Evolutionary conservation across 805 yeast species (phyloP), one percentile per base, ranked within the genome.

Genomic region (Wickerhamiella qilinensis): DNA sequence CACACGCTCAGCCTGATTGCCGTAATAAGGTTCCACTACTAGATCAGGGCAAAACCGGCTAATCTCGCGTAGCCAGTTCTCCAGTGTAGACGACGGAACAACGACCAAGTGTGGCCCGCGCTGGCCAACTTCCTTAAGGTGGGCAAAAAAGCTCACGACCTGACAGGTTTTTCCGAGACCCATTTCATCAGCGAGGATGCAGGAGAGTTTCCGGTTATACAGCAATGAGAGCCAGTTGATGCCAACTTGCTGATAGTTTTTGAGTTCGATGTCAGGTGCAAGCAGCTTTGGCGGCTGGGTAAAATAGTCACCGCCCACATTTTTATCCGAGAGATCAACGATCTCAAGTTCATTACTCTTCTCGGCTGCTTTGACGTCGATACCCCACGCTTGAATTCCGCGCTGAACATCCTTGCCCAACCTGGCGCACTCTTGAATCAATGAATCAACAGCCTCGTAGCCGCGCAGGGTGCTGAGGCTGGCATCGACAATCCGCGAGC

Each of bases 121-220:
- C 35, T 64, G 63, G n/a, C 65, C 68, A n/a, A 57, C 54, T 48
- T 81, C 77, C 53, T 83, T 83, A 51, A 91, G 66, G 52, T 79
- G 76, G 1, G 97, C 85, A 53, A 91, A 62, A 54, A 91, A 91
- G 6, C 96, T 70, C 59, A 91, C 88, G 24, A 91, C 94, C 60
- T 91, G 97, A 55, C 94, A 80, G 0, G 98, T 91, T 55, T 91
- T 91, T 43, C 99, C 99, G 36, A 91, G 65, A 4, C 67, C 99
- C 99, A 91, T 91, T 56, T 91, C 99, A 61, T 91, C 99, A 0
- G 98, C 99, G 36, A 91, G 64, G 40, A 91, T 91, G 60, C 98
- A 86, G 5, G 95, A 84, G 40, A 91, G 65, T 15, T 74, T 68
- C 52, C 79, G 74, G 42, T 72, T 73, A 56, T 88, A 91, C 22